Percentiles rank a stretch among this genome's conserved stretches.
Evolutionary conservation across 23 red algal genomes (phyloP).

Genomic region (Chondrus crispus): DNA sequence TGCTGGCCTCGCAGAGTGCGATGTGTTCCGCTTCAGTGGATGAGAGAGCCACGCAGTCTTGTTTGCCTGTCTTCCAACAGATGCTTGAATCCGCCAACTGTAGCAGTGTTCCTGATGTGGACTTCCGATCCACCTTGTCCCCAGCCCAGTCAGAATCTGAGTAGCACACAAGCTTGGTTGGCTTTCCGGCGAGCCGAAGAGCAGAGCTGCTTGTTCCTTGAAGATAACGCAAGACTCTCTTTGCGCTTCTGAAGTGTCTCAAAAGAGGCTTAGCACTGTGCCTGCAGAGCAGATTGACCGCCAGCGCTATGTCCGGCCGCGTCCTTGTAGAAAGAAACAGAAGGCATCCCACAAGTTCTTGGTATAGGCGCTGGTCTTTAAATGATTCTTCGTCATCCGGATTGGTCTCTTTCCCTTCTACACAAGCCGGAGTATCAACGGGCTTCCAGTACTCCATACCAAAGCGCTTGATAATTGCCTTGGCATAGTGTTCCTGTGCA

Average conservation of each 20-base stretch:
- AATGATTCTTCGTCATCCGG: background rate
- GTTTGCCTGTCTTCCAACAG: background rate
- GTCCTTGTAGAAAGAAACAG: background rate
- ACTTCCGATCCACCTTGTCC: background rate
- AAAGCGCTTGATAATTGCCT: background rate
- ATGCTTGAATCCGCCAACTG: background rate
- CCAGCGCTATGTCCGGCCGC: background rate
- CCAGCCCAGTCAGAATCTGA: background rate
- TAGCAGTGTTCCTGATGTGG: background rate
- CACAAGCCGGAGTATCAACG: background rate
- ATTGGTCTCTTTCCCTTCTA: background rate
- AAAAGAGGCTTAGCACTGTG: background rate
- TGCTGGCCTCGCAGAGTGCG: background rate
- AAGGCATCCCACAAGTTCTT: constrained; percentile 6
- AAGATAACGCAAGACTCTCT: constrained; percentile 1
- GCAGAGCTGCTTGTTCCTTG: background rate
- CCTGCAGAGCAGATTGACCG: background rate
- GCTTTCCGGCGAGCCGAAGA: background rate
- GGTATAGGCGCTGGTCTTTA: background rate
- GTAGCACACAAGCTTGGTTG: background rate
- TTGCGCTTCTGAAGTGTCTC: background rate
- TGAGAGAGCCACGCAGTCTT: background rate
- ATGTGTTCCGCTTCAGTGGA: background rate
- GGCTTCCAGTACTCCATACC: background rate
- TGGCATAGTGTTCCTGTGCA: background rate